phyloP scores from a whole-genome alignment of 1,139 yeast species.

The Scheffersomyces lignicola region DNA sequence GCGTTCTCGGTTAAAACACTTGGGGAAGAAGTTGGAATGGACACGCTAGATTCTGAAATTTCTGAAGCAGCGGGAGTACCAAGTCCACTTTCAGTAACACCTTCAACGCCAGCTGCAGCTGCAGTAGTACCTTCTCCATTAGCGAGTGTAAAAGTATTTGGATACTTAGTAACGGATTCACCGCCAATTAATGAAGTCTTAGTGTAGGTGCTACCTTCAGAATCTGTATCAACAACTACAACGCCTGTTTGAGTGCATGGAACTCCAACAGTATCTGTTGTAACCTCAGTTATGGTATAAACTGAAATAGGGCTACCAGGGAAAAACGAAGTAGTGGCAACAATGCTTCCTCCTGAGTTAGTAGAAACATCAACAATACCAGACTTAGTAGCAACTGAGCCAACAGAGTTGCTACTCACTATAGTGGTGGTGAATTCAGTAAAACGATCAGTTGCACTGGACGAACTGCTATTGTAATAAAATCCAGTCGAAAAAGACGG shows the following conservation, averaged over 20 bases:
- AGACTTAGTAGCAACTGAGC: constrained; percentile 3
- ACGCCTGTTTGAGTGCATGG: constrained; percentile 4
- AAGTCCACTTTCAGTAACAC: no score
- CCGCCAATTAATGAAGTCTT: constrained; percentile 1
- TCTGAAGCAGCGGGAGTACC: no score
- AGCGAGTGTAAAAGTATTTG: no score
- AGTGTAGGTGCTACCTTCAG: constrained; percentile 1
- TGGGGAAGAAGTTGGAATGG: no score
- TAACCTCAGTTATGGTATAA: constrained; percentile 1
- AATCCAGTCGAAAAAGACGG: constrained; percentile 7
- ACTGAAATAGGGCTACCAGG: constrained; percentile 1
- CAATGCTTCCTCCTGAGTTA: background rate
- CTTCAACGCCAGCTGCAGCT: background rate
- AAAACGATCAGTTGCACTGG: no score
- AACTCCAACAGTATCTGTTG: constrained; percentile 6
- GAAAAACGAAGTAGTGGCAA: constrained; percentile 1
- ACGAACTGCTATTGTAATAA: no score
- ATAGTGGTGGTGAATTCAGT: constrained; percentile 19
- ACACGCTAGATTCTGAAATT: no score
- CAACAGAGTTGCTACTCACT: constrained; percentile 14
- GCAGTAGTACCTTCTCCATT: background rate
- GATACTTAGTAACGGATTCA: background rate
- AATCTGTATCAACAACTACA: constrained; percentile 5
- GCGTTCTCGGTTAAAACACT: no score
- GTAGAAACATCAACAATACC: constrained; percentile 5